Conservation (phyloP, 2,329 filamentous ascomycete genomes). For the Cercospora sp. region DNA sequence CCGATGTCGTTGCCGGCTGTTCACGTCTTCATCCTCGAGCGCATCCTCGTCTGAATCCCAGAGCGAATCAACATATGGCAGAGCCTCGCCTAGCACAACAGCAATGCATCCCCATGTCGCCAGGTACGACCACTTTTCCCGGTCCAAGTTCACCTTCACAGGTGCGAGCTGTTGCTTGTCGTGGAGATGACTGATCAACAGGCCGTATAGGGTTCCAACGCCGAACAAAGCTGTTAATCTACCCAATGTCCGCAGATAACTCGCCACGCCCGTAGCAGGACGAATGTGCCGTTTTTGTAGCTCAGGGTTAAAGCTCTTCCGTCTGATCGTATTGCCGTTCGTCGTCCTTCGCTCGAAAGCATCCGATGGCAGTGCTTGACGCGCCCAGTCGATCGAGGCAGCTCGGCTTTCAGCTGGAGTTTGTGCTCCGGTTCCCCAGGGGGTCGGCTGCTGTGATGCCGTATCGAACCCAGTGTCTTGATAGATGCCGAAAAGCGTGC, state of each 20-base stretch:
- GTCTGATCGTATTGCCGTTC: slow-evolving; percentile 27
- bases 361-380: slow-evolving; percentile 28
- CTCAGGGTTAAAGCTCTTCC: slow-evolving; percentile 31
- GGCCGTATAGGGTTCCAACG: slow-evolving; percentile 79
- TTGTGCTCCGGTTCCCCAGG: slow-evolving; percentile 76
- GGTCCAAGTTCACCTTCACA: slow-evolving; percentile 60
- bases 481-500: slow-evolving; percentile 91
- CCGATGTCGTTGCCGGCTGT: slow-evolving; percentile 19
- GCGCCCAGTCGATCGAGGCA: slow-evolving; percentile 32
- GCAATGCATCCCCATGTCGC: slow-evolving; percentile 79
- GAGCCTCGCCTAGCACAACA: slow-evolving; percentile 71
- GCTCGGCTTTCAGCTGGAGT: slow-evolving; percentile 54
- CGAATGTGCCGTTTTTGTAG: slow-evolving; percentile 21
- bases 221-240: slow-evolving; percentile 63
- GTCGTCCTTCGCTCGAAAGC: slow-evolving; percentile 25
- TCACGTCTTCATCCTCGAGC: slow-evolving; percentile 27
- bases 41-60: slow-evolving; percentile 59
- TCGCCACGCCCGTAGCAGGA: slow-evolving; percentile 32
- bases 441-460: slow-evolving; percentile 55
- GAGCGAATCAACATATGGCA: slow-evolving; percentile 80
- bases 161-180: slow-evolving; percentile 64
- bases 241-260: slow-evolving; percentile 46
- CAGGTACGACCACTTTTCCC: slow-evolving; percentile 66
- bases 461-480: slow-evolving; percentile 61
- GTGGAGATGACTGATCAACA: slow-evolving; percentile 77